Conservation (phyloP, 2,329 filamentous ascomycete genomes). For the Arthrobotrys sinensis region DNA sequence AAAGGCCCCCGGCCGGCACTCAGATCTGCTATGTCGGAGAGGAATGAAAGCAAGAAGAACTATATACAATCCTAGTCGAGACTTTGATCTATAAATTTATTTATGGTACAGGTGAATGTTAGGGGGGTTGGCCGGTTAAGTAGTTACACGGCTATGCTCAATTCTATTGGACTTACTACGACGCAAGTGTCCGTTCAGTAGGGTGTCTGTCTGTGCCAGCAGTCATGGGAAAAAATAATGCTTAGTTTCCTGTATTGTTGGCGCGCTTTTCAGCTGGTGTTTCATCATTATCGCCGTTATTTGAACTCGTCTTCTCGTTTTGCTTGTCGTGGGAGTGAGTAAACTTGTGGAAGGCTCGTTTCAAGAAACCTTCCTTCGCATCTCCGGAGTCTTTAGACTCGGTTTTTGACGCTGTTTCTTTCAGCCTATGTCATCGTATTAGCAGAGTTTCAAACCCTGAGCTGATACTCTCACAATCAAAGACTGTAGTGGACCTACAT, state of each 20-base stretch:
- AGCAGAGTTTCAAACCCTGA: not conserved
- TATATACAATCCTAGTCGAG: conserved; percentile 30
- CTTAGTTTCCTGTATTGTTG: conserved; percentile 28
- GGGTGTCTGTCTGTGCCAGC: too few species aligned
- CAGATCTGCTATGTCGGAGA: not conserved
- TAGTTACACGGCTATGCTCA: too few species aligned
- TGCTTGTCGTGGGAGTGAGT: conserved; percentile 51
- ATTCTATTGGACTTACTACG: too few species aligned
- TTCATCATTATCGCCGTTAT: not conserved
- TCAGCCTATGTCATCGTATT: conserved; percentile 15
- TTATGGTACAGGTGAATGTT: conserved; percentile 16
- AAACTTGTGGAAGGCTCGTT: conserved; percentile 50
- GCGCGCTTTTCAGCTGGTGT: conserved; percentile 34
- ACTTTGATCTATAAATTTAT: conserved; percentile 21
- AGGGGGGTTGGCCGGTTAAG: not conserved
- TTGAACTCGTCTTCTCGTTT: conserved; percentile 25
- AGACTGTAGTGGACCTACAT: conserved; percentile 19
- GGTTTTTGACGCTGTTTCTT: conserved; percentile 29
- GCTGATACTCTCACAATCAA: not conserved
- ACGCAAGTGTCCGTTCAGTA: too few species aligned
- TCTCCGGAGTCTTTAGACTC: conserved; percentile 18
- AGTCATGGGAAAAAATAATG: not conserved
- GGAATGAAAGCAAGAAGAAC: conserved; percentile 16
- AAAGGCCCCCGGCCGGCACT: not conserved
- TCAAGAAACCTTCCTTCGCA: conserved; percentile 43